These are phyloP conservation scores for Botrytis porri DNA, from an alignment of 2,329 filamentous ascomycete species.

Conservation along the genomic window DNA sequence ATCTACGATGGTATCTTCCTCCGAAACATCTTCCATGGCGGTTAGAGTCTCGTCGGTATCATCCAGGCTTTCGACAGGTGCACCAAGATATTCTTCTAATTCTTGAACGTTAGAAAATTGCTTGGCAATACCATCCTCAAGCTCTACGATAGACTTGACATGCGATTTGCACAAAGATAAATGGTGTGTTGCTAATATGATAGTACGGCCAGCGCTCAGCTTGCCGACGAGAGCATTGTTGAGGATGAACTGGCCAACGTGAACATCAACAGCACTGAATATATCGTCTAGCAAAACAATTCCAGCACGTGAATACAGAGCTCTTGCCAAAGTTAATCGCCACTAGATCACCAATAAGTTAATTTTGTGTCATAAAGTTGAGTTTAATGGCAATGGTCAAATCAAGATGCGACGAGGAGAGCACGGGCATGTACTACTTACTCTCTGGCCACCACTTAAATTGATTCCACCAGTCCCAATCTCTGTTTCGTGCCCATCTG, in stretches of 20 bases:
- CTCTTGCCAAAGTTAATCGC: slow-evolving; percentile 73
- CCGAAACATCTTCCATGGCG: not conserved
- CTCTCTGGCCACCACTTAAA: slow-evolving; percentile 68
- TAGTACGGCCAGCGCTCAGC: slow-evolving; percentile 63
- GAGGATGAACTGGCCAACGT: slow-evolving; percentile 74
- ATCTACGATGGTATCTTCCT: not conserved
- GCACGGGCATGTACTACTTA: not conserved
- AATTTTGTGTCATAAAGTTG: not conserved
- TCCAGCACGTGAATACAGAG: slow-evolving; percentile 72
- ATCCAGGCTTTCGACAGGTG: slow-evolving; percentile 9
- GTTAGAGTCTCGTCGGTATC: slow-evolving; percentile 2
- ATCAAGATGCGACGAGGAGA: not conserved
- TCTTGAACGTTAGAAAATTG: slow-evolving; percentile 16
- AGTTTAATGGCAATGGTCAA: not conserved
- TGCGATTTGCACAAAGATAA: slow-evolving; percentile 65
- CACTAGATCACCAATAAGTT: slow-evolving; percentile 48
- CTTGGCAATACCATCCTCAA: slow-evolving; percentile 16
- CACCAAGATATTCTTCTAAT: slow-evolving; percentile 19
- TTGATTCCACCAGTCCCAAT: slow-evolving; percentile 82
- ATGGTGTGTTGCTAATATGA: slow-evolving; percentile 78
- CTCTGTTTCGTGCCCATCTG: slow-evolving; percentile 73
- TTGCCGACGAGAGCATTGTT: slow-evolving; percentile 70
- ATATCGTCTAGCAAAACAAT: slow-evolving; percentile 80
- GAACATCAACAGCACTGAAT: slow-evolving; percentile 75
- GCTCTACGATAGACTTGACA: slow-evolving; percentile 71